Conservation (phyloP, 768 basidiomycete genomes). For the Phaffia tasmanica region DNA sequence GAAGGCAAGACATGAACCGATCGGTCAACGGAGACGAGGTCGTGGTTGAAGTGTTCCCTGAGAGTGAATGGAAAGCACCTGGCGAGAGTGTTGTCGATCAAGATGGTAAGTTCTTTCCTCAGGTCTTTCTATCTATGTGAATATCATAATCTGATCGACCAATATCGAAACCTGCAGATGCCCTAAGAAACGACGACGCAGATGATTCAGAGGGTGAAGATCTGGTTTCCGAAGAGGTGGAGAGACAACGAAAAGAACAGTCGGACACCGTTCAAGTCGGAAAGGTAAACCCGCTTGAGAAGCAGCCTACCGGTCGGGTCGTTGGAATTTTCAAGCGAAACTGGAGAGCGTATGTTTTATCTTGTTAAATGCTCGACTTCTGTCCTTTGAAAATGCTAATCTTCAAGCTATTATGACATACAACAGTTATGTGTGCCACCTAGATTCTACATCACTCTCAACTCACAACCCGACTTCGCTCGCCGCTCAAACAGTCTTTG, state of each 20-base stretch:
- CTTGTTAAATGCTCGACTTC: not conserved
- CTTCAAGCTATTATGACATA: conserved; percentile 6
- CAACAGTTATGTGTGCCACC: conserved; percentile 78
- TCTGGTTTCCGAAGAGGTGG: conserved; percentile 46
- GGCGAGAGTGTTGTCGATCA: conserved; percentile 88
- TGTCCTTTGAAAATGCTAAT: not conserved
- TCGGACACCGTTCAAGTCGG: conserved; percentile 34
- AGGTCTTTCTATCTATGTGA: not conserved
- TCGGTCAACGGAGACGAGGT: conserved; percentile 89
- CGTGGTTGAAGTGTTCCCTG: conserved; percentile 72
- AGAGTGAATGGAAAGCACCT: conserved; percentile 84
- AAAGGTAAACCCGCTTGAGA: conserved; percentile 42
- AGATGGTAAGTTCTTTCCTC: conserved; percentile 50
- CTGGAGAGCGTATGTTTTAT: conserved; percentile 69
- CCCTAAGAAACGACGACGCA: conserved; percentile 74
- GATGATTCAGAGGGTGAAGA: conserved; percentile 42
- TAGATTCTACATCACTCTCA: conserved; percentile 77
- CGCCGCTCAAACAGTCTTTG: conserved; percentile 76
- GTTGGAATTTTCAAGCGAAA: conserved; percentile 90
- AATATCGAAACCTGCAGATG: conserved; percentile 44
- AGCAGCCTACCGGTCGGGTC: conserved; percentile 80
- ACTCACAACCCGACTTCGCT: conserved; percentile 61
- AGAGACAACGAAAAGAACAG: conserved; percentile 44
- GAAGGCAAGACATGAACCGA: conserved; percentile 89
- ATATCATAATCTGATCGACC: not conserved